A percentile compares a stretch with the other conserved stretches of the same genome.
phyloP scores from a whole-genome alignment of 176 grass and related monocot genomes.

The Avena atlantica region DNA sequence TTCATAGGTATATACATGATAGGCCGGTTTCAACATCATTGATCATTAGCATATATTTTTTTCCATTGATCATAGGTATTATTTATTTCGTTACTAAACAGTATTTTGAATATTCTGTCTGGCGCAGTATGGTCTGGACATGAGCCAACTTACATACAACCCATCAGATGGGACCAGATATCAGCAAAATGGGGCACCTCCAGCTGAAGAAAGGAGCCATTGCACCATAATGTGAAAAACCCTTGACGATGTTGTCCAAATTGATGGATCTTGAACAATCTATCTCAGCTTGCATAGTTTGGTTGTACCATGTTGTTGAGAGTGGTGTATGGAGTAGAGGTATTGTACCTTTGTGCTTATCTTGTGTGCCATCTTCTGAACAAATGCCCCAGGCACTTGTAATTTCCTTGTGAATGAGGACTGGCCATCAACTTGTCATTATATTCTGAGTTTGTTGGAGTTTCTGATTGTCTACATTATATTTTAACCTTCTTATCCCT shows the following conservation, averaged over 20 bases:
- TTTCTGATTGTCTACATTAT: not conserved
- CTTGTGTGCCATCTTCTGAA: conserved; percentile 20
- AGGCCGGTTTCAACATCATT: conserved; percentile 13
- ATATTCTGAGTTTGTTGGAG: not conserved
- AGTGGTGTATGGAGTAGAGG: conserved; percentile 39
- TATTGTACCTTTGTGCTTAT: conserved; percentile 21
- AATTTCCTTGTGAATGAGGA: conserved; percentile 43
- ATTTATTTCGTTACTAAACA: not conserved
- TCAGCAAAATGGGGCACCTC: conserved; percentile 62
- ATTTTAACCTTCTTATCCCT: not conserved
- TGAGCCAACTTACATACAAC: conserved; percentile 85
- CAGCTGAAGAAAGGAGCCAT: conserved; percentile 67
- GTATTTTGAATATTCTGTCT: conserved; percentile 12
- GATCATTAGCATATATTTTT: conserved; percentile 1
- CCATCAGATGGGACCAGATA: conserved; percentile 73
- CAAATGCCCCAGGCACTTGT: conserved; percentile 8
- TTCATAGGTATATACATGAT: conserved; percentile 54
- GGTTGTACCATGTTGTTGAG: conserved; percentile 32
- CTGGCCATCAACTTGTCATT: conserved; percentile 21
- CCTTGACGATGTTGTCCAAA: not conserved
- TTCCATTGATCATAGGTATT: not conserved
- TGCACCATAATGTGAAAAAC: conserved; percentile 74
- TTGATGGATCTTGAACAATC: conserved; percentile 30
- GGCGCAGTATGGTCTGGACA: conserved; percentile 93
- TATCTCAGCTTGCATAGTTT: conserved; percentile 44